phyloP scores from a whole-genome alignment of 2,329 filamentous ascomycete species.

The Aureobasidium leucospermi region DNA sequence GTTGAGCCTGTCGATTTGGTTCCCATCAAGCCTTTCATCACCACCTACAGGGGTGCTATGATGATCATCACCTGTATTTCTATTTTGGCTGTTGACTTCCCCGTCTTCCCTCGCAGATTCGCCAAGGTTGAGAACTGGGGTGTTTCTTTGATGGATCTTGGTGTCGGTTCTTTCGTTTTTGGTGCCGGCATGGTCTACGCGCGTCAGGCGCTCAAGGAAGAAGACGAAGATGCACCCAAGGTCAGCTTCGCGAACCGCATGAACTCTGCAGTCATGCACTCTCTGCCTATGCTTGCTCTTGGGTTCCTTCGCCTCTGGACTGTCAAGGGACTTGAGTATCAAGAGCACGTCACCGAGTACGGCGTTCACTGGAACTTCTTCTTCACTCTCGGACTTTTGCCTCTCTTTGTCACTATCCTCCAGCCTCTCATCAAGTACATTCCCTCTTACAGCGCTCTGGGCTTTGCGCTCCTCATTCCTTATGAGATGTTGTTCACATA shows the following conservation, averaged over 20 bases:
- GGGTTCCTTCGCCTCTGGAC: conserved; percentile 75
- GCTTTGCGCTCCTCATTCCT: conserved; percentile 56
- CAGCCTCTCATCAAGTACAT: conserved; percentile 63
- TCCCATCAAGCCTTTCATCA: conserved; percentile 85
- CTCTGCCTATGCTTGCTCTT: conserved; percentile 71
- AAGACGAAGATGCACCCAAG: conserved; percentile 26
- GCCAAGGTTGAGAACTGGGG: conserved; percentile 99
- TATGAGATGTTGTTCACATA: conserved; percentile 74
- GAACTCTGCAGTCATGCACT: conserved; percentile 63
- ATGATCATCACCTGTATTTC: conserved; percentile 82
- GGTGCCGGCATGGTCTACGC: conserved; percentile 87
- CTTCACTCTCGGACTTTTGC: conserved; percentile 84
- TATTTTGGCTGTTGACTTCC: conserved; percentile 96
- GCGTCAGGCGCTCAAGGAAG: conserved; percentile 65
- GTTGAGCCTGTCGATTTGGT: conserved; percentile 43
- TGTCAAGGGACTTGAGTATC: conserved; percentile 92
- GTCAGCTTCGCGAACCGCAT: conserved; percentile 53
- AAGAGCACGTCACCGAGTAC: conserved; percentile 95
- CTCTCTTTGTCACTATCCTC: conserved; percentile 79
- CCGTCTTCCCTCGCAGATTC: conserved; percentile 84
- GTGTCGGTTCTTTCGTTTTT: conserved; percentile 96
- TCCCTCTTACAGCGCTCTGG: conserved; percentile 69
- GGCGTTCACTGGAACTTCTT: conserved; percentile 99
- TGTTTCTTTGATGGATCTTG: conserved; percentile 96
- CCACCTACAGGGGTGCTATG: conserved; percentile 85